Evolutionary conservation across 495 filamentous ascomycete species (phyloP).

Genomic region (Immersiella caudata): DNA sequence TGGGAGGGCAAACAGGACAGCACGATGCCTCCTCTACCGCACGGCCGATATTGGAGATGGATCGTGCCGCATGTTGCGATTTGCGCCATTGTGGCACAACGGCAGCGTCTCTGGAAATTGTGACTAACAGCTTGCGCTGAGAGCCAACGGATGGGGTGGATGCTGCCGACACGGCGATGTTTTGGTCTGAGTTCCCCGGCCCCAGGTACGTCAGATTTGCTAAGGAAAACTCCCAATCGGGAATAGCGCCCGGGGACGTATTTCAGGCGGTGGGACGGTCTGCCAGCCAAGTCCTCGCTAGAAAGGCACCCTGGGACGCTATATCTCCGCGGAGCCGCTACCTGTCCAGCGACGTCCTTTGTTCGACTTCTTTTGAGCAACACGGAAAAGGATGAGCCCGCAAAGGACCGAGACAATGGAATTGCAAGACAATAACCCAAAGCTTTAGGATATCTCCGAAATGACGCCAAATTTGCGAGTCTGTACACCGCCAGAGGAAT

Average conservation of each 20-base stretch:
- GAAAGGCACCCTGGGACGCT: background rate
- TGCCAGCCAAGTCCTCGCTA: background rate
- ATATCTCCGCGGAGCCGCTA: slow-evolving; percentile 22
- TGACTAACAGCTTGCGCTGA: slow-evolving; percentile 20
- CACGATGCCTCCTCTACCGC: background rate
- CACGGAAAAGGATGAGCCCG: background rate
- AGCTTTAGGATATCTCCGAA: background rate
- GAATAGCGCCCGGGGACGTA: slow-evolving; percentile 23
- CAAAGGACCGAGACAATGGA: background rate
- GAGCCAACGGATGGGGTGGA: slow-evolving; percentile 16
- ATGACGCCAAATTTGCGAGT: background rate
- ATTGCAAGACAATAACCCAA: background rate
- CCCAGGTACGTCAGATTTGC: slow-evolving; percentile 36
- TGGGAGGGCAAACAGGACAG: background rate
- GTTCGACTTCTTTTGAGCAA: background rate
- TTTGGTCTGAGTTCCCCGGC: background rate
- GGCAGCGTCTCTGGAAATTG: slow-evolving; percentile 1
- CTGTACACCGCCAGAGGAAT: background rate
- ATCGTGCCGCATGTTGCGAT: slow-evolving; percentile 12
- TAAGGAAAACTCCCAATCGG: slow-evolving; percentile 35
- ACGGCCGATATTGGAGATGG: background rate
- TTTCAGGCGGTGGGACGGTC: slow-evolving; percentile 1
- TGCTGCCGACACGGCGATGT: slow-evolving; percentile 1
- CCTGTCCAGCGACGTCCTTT: background rate
- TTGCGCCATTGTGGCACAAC: slow-evolving; percentile 20